Evolutionary conservation across 495 filamentous ascomycete species (phyloP).

Genomic region (Thermothielavioides terrestris): DNA sequence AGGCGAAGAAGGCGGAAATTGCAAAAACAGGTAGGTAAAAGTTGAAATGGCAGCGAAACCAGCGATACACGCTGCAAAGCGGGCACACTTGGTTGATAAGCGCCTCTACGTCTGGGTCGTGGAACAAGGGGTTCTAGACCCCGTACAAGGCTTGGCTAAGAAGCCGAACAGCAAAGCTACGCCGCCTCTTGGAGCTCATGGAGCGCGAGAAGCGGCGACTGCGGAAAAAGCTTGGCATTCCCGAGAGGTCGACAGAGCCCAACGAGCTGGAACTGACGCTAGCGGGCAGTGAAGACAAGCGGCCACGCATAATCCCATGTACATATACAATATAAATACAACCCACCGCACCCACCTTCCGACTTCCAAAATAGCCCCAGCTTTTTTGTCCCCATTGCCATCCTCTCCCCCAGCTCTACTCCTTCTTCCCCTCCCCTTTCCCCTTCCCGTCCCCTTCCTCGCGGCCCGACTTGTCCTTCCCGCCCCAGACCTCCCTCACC

Average conservation of each 20-base stretch:
- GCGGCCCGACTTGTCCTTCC: constrained; percentile 19
- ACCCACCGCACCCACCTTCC: too few species aligned
- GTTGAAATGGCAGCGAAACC: too few species aligned
- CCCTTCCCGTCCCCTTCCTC: constrained; percentile 6
- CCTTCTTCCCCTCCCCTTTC: neutral
- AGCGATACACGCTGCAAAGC: too few species aligned
- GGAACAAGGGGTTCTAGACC: too few species aligned
- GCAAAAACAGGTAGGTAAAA: too few species aligned
- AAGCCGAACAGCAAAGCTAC: neutral
- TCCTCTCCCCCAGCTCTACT: neutral
- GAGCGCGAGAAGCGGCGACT: neutral
- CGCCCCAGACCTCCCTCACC: constrained; percentile 67
- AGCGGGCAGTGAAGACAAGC: too few species aligned
- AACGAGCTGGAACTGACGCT: neutral
- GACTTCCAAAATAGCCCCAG: neutral
- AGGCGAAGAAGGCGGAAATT: too few species aligned
- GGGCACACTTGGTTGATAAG: too few species aligned
- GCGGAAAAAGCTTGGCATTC: constrained; percentile 6
- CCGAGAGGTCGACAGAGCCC: neutral
- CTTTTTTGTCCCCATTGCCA: neutral
- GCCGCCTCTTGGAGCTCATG: neutral
- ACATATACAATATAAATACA: too few species aligned
- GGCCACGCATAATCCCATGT: too few species aligned
- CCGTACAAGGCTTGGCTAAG: too few species aligned
- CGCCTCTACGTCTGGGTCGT: too few species aligned